Percentiles rank a stretch among this genome's conserved stretches.
Conservation (phyloP, 106 monocot genomes). For the Platanthera guangdongensis region DNA sequence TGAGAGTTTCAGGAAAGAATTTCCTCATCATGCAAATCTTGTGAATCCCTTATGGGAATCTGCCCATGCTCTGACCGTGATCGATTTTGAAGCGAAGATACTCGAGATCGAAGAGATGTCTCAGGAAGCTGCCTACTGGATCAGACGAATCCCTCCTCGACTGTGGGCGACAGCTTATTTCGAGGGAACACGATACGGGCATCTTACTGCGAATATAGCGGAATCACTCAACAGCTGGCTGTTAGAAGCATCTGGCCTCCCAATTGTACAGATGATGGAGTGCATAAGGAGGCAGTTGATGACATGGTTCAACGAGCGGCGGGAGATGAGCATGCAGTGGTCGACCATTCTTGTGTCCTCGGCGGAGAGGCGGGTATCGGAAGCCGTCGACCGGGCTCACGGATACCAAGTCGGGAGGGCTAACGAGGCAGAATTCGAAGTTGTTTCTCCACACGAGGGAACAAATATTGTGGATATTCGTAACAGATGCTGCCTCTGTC, state of each 20-base stretch:
- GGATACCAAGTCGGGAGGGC: slow-evolving; percentile 65
- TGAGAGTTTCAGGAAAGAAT: slow-evolving; percentile 88
- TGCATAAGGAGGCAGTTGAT: slow-evolving; percentile 80
- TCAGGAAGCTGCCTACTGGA: slow-evolving; percentile 89
- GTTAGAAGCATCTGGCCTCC: slow-evolving; percentile 80
- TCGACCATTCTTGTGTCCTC: slow-evolving; percentile 60
- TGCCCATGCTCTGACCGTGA: slow-evolving; percentile 83
- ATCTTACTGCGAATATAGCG: slow-evolving; percentile 71
- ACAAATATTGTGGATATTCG: slow-evolving; percentile 87
- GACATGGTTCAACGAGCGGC: slow-evolving; percentile 97
- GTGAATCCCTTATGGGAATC: slow-evolving; percentile 87
- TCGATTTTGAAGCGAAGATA: slow-evolving; percentile 85
- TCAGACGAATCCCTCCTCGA: slow-evolving; percentile 64
- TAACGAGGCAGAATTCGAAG: slow-evolving; percentile 92
- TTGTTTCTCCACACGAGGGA: slow-evolving; percentile 59
- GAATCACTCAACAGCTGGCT: slow-evolving; percentile 85
- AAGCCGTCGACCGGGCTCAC: slow-evolving; percentile 57
- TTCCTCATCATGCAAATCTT: slow-evolving; percentile 69
- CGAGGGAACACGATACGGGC: slow-evolving; percentile 81
- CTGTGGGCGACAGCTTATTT: slow-evolving; percentile 97
- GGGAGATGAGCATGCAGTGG: slow-evolving; percentile 91
- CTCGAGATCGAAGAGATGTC: slow-evolving; percentile 87
- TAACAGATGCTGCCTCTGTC: slow-evolving; percentile 78
- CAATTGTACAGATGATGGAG: slow-evolving; percentile 95
- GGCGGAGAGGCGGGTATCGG: slow-evolving; percentile 64